These are phyloP conservation scores for Mortierella sp. DNA, from an alignment of 371 early-diverging fungal genomes.

Conservation along the genomic window DNA sequence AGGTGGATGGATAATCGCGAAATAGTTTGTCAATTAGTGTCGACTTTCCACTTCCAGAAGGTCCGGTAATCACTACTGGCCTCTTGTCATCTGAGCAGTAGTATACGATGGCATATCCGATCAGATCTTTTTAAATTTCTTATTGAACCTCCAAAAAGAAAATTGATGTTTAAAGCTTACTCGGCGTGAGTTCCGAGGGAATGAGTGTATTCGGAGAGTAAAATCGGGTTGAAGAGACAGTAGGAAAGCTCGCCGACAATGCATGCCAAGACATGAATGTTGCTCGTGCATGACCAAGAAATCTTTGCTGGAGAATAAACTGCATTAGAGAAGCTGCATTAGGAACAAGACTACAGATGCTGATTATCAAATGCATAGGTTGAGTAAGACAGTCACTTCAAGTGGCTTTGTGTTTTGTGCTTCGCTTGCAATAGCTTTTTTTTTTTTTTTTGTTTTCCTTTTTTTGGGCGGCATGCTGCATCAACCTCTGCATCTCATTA, in stretches of 20 bases:
- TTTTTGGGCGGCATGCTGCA: neutral
- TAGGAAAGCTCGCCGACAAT: too few relatives aligned
- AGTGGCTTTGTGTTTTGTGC: constrained; percentile 12
- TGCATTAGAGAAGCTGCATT: neutral
- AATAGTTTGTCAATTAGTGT: constrained; percentile 94
- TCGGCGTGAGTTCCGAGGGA: neutral
- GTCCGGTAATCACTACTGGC: constrained; percentile 89
- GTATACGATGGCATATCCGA: neutral
- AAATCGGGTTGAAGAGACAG: neutral
- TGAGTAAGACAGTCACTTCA: constrained; percentile 2
- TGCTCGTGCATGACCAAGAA: constrained; percentile 2
- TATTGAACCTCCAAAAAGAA: too few relatives aligned
- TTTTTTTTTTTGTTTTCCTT: constrained; percentile 14
- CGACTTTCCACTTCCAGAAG: constrained; percentile 97
- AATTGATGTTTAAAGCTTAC: neutral
- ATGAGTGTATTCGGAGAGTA: neutral
- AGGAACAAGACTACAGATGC: neutral
- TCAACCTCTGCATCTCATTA: neutral
- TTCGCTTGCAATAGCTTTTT: neutral
- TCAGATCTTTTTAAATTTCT: neutral
- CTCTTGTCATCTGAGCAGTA: constrained; percentile 28
- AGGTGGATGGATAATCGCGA: constrained; percentile 82
- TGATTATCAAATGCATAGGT: too few relatives aligned
- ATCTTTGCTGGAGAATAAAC: neutral
- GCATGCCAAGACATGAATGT: neutral